These are phyloP conservation scores for Fraxinus sp. DNA, from an alignment of 305 asterid species.

Conservation along the genomic window DNA sequence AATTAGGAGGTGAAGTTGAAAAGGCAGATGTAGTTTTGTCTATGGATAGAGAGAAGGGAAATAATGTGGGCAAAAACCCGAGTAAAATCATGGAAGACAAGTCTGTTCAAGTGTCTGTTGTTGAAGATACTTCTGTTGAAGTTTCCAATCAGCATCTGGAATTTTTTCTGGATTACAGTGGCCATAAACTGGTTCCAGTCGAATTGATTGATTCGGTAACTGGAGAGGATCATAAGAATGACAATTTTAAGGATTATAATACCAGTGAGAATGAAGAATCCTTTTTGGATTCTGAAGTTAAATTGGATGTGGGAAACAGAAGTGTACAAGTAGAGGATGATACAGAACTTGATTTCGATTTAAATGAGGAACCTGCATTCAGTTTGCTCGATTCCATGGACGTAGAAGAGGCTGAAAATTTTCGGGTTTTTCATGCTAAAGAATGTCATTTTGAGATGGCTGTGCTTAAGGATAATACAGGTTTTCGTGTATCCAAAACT, in stretches of 20 bases:
- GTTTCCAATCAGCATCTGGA: conserved; percentile 42
- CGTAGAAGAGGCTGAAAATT: conserved; percentile 37
- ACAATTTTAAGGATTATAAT: conserved; percentile 1
- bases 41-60: conserved; percentile 13
- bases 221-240: conserved; percentile 32
- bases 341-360: conserved; percentile 12
- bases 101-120: conserved; percentile 35
- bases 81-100: conserved; percentile 30
- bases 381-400: conserved; percentile 36
- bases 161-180: conserved; percentile 43
- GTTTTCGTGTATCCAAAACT: neutral
- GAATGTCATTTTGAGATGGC: conserved; percentile 22
- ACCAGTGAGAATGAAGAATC: conserved; percentile 1
- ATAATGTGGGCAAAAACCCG: neutral
- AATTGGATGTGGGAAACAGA: conserved; percentile 12
- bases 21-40: neutral
- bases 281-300: neutral
- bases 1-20: neutral
- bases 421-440: conserved; percentile 29
- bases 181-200: conserved; percentile 38
- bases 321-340: conserved; percentile 15
- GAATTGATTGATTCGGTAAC: conserved; percentile 39
- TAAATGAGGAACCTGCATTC: conserved; percentile 22
- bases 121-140: conserved; percentile 26
- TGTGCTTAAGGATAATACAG: conserved; percentile 9